Evolutionary conservation across 2,329 filamentous ascomycete species (phyloP).

Genomic region (Hypoxylon sp.): DNA sequence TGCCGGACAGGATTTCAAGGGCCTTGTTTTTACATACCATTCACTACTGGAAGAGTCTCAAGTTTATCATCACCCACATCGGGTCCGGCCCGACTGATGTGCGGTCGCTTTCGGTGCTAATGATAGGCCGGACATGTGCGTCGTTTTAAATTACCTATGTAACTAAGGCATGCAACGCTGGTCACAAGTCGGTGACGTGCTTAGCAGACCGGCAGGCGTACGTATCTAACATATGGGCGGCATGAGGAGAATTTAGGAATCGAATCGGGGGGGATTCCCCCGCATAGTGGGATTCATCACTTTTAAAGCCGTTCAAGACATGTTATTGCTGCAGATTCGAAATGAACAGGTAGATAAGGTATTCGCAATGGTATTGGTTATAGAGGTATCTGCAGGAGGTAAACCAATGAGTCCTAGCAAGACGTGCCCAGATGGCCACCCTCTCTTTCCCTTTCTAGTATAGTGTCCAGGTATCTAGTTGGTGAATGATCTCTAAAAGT

Average conservation of each 20-base stretch:
- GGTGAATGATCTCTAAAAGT: slow-evolving; percentile 10
- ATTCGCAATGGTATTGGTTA: slow-evolving; percentile 11
- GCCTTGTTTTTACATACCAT: too few relatives aligned
- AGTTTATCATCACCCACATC: too few relatives aligned
- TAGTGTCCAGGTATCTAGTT: slow-evolving; percentile 9
- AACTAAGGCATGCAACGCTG: neutral
- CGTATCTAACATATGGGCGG: too few relatives aligned
- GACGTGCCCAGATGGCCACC: neutral
- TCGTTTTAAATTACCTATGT: too few relatives aligned
- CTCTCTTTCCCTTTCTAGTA: neutral
- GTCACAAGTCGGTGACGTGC: neutral
- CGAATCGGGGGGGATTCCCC: neutral
- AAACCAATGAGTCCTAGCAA: slow-evolving; percentile 7
- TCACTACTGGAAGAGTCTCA: too few relatives aligned
- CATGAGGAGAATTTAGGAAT: neutral
- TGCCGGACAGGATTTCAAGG: too few relatives aligned
- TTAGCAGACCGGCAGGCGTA: neutral
- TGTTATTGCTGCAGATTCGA: neutral
- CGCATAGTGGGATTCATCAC: neutral
- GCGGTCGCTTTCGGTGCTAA: neutral
- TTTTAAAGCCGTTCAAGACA: neutral
- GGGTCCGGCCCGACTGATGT: neutral
- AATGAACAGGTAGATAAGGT: neutral
- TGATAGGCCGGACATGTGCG: neutral
- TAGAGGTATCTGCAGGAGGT: slow-evolving; percentile 19